Base-by-base conservation (phyloP, 495 filamentous ascomycete species). In the Talaromyces wortmannii region DNA sequence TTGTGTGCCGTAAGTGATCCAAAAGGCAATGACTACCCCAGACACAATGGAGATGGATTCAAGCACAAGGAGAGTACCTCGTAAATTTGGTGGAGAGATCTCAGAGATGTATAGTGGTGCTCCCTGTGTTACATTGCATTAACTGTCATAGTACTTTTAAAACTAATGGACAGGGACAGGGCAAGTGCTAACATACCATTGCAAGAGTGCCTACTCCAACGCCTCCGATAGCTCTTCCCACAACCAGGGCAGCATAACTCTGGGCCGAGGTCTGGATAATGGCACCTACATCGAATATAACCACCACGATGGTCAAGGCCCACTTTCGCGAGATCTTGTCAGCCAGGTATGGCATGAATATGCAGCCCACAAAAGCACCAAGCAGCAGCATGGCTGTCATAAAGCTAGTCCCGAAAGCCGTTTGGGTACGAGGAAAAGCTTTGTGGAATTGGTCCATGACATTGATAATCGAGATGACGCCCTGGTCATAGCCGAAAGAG, bases 91-190 rank as follows among this genome's bases (percentile, higher is more conserved):
- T 83, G 84, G 30, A 80, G 81, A 36, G 48, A 92, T 83, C 66
- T 92, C 88, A 48, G 86, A 77, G 57, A 86, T 83, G 63, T 91
- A 91, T 12, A 90, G 78, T 0, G 88, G 88, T 12, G 89, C 86
- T 2, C 36, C 36, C 36, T 40, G 36, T 40, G 5, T 40, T 40
- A 40, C 5, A 40, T 40, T 5, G 36, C 36, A 40, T 40, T 40
- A 40, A 40, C 36, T 40, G 36, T 40, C 5, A 40, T 40, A 8
- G 13, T 36, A 12, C 12, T 36, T 36, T 36, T 12, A 36, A 36
- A 36, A n/a, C n/a, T n/a, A n/a, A n/a, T n/a, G n/a, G n/a, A n/a
- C n/a, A n/a, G 6, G 33, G 33, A 36, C 36, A 2, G 36, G 13
- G 36, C 36, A 40, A 40, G 36, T 40, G 36, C 36, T 40, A 40